Percentiles rank a stretch among this genome's conserved stretches.
Conservation (phyloP, 2,329 filamentous ascomycete species). For the Fusarium denticulatum region DNA sequence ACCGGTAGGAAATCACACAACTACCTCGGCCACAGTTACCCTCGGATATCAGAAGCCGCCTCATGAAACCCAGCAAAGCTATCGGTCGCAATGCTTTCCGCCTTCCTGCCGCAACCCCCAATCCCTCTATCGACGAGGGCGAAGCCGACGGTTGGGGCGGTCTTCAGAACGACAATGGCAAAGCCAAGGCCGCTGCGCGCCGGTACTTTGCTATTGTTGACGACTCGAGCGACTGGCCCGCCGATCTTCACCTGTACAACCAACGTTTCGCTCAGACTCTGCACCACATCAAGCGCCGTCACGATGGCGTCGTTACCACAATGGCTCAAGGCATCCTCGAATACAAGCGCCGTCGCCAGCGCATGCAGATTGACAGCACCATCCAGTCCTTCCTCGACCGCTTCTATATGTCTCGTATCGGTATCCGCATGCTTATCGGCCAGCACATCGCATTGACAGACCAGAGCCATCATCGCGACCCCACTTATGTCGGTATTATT, state of each 20-base stretch:
- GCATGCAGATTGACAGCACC: constrained; percentile 97
- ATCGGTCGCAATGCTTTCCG: constrained; percentile 69
- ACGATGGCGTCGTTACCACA: constrained; percentile 97
- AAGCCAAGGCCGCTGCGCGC: constrained; percentile 60
- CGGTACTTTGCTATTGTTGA: constrained; percentile 93
- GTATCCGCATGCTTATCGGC: constrained; percentile 98
- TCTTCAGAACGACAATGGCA: constrained; percentile 56
- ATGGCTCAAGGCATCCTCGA: constrained; percentile 98
- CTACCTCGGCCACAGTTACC: constrained; percentile 81
- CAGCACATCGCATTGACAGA: constrained; percentile 98
- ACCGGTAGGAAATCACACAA: constrained; percentile 83
- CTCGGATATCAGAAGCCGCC: constrained; percentile 78
- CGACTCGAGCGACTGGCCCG: constrained; percentile 88
- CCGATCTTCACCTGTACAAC: constrained; percentile 94
- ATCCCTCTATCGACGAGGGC: constrained; percentile 87
- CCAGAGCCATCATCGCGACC: constrained; percentile 87
- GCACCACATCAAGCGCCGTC: constrained; percentile 92
- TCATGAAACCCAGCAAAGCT: constrained; percentile 73
- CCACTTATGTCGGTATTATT: constrained; percentile 97
- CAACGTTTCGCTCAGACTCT: constrained; percentile 87
- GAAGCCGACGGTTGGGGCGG: constrained; percentile 75
- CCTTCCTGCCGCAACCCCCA: constrained; percentile 84
- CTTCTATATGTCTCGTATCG: constrained; percentile 99
- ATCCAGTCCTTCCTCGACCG: constrained; percentile 98
- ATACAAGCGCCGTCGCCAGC: constrained; percentile 95